Base-by-base conservation (phyloP, 208 protist species). In the Porcisia hertigi region DNA sequence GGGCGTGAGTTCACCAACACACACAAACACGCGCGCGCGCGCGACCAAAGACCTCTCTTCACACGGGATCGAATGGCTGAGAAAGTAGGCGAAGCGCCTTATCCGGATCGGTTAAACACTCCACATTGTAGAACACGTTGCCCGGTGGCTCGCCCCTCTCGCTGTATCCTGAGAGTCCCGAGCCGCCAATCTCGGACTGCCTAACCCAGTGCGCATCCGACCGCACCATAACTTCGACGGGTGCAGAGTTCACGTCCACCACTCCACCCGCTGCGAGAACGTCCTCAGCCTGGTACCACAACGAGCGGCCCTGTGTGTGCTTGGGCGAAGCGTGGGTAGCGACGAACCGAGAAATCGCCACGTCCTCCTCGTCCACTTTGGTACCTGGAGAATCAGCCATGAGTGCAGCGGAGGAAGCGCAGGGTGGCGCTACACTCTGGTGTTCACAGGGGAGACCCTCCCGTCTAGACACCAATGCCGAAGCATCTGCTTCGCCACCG, bases 181-280 rank as follows among this genome's bases (percentile, higher is more conserved):
- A 49, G 39, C 62, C 41, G 62, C 23, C 9, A 12, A 36, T 36
- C 41, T n/a, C 23, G 2, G 39, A 30, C 62, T 5, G 8, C 7
- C 41, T 18, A 8, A 67, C 45, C 62, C 34, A 67, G 9, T 16
- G 39, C 23, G 2, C 39, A n/a, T 9, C 23, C 39, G 62, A 18
- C 3, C 23, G 20, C 47, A 36, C 12, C 47, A 30, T 36, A 47
- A 92, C 86, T 54, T 89, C 86, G 1, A 94, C 86, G 7, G 92
- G 92, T 4, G 86, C 75, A 23, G 87, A 84, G 69, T 96, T 96
- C 39, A 94, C 90, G 72, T 95, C 88, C 30, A 94, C 86, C n/a
- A 88, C 73, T 39, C 90, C 90, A 49, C 87, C 82, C 3, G 73
- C 59, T 7, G 84, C 59, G 20, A 96, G 82, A 52, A 96, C 84